Percentiles rank a stretch among this genome's conserved stretches.
Evolutionary conservation across 805 yeast species (phyloP).

Genomic region (Ogataea siamensis): DNA sequence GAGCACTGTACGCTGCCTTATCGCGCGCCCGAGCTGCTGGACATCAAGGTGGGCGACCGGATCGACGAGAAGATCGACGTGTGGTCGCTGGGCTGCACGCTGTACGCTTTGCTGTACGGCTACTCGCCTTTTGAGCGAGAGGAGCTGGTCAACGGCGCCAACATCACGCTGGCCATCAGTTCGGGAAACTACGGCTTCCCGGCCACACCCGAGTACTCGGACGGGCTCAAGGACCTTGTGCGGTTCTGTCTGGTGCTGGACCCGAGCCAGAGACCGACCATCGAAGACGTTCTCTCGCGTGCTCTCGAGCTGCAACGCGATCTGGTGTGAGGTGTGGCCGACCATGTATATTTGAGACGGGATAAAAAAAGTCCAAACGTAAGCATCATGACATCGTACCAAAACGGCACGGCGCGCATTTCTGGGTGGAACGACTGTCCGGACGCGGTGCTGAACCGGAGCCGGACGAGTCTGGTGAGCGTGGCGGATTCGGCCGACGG

Average conservation of each 20-base stretch:
- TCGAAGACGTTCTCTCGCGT: conserved; percentile 54
- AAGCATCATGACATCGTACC: conserved; percentile 23
- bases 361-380: not conserved
- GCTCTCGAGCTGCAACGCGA: conserved; percentile 42
- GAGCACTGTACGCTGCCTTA: conserved; percentile 85
- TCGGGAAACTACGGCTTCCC: conserved; percentile 67
- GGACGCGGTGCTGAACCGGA: conserved; percentile 17
- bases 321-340: conserved; percentile 8
- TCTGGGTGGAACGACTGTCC: conserved; percentile 68
- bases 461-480: not conserved
- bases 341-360: not conserved
- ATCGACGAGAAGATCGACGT: conserved; percentile 78
- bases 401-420: conserved; percentile 26
- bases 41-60: conserved; percentile 62
- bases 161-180: conserved; percentile 69
- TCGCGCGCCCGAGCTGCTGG: conserved; percentile 87
- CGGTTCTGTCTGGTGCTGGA: conserved; percentile 60
- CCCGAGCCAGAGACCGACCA: conserved; percentile 58
- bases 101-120: conserved; percentile 75
- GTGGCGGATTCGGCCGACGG: not conserved
- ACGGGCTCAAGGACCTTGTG: conserved; percentile 55
- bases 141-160: conserved; percentile 80
- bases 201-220: conserved; percentile 47
- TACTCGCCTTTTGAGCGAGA: conserved; percentile 85
- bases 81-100: conserved; percentile 88